Evolutionary conservation across 2,329 filamentous ascomycete genomes (phyloP).

Genomic region (Fusarium fujikuroi): DNA sequence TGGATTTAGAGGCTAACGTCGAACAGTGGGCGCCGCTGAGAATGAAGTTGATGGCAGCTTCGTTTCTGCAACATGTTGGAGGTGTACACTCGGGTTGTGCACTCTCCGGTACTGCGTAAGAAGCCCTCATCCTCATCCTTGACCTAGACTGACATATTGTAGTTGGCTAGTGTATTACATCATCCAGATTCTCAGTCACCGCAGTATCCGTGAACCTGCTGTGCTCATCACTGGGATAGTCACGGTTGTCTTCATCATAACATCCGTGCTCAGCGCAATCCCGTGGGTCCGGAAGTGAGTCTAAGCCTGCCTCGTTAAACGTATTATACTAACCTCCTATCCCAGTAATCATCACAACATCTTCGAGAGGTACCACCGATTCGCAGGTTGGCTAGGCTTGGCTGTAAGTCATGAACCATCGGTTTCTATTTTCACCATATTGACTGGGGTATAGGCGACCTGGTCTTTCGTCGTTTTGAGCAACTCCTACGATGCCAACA

Average conservation of each 20-base stretch:
- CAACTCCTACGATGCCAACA: background rate
- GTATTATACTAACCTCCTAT: rapidly evolving
- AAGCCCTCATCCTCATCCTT: rapidly evolving
- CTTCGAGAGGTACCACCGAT: background rate
- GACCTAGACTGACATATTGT: rapidly evolving
- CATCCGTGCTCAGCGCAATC: background rate
- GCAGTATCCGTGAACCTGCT: background rate
- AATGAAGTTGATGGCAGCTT: background rate
- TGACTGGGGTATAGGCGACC: background rate
- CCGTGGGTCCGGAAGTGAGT: slow-evolving; percentile 10
- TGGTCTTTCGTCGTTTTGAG: background rate
- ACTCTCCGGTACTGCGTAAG: background rate
- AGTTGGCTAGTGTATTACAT: slow-evolving; percentile 2
- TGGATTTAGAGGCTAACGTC: background rate
- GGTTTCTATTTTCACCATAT: rapidly evolving
- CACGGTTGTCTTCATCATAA: background rate
- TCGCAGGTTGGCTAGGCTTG: background rate
- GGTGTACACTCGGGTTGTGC: background rate
- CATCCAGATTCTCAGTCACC: background rate
- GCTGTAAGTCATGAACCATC: background rate
- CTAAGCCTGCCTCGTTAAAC: rapidly evolving
- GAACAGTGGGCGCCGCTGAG: background rate
- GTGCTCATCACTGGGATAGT: background rate
- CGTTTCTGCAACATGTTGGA: background rate
- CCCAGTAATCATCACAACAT: background rate